phyloP scores from a whole-genome alignment of 2,329 filamentous ascomycete species.

The Knufia fluminis region DNA sequence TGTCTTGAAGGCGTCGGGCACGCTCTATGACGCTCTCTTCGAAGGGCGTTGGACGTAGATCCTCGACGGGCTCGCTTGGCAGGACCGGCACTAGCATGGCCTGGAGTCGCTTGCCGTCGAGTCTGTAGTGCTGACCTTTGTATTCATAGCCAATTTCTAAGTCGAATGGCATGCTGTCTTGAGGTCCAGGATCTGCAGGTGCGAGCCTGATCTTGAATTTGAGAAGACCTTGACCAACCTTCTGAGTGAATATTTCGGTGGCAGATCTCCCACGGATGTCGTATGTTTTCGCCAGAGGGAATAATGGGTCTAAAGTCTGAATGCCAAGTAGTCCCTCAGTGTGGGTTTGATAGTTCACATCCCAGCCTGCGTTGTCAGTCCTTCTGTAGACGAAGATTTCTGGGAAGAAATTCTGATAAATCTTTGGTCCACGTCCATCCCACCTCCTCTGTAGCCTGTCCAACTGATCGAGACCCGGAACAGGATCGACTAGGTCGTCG shows the following conservation, averaged over 20 bases:
- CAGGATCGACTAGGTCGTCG: background rate
- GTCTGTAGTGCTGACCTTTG: background rate
- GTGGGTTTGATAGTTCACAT: background rate
- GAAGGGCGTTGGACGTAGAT: background rate
- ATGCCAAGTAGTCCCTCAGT: background rate
- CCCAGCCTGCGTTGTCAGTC: background rate
- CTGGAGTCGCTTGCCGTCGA: background rate
- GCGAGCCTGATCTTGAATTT: background rate
- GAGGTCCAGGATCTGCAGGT: background rate
- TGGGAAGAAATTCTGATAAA: background rate
- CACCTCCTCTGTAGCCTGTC: background rate
- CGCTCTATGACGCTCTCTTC: background rate
- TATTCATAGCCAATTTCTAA: background rate
- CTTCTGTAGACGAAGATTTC: background rate
- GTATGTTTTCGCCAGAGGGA: too few relatives aligned
- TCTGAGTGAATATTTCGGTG: background rate
- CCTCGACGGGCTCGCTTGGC: background rate
- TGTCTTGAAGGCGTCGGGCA: background rate
- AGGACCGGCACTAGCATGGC: background rate
- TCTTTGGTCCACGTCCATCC: background rate
- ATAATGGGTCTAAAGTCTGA: background rate
- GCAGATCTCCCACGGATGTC: background rate
- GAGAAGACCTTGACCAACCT: background rate
- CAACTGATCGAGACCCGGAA: background rate
- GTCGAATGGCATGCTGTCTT: background rate